Conservation (phyloP, 108 stramenopile genomes). For the Hondaea fermentalgiana region DNA sequence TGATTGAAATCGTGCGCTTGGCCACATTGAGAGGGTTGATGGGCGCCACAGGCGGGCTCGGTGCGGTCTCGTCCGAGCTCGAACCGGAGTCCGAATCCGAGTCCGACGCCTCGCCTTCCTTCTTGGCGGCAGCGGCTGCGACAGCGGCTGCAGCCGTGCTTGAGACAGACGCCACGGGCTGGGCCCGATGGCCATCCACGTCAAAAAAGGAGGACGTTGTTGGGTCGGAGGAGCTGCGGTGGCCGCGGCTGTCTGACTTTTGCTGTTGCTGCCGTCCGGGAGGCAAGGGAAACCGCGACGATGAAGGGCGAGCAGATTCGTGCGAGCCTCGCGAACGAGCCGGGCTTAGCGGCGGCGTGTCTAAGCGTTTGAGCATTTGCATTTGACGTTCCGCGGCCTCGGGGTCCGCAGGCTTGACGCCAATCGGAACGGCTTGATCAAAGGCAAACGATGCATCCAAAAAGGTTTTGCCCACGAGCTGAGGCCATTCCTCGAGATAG, state of each 20-base stretch:
- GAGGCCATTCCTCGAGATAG: slow-evolving; percentile 43
- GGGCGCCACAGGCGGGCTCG: neutral
- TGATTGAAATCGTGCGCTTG: neutral
- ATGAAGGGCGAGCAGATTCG: neutral
- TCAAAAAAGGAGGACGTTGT: neutral
- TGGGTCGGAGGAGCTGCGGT: neutral
- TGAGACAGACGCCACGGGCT: no score
- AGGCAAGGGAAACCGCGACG: neutral
- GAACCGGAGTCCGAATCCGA: neutral
- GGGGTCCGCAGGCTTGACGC: slow-evolving; percentile 25
- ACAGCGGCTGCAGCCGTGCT: no score
- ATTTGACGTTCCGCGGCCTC: neutral
- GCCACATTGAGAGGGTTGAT: neutral
- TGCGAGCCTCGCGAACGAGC: neutral
- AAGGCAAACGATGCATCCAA: slow-evolving; percentile 34
- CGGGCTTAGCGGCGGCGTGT: neutral
- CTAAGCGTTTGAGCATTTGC: neutral
- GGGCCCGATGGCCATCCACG: no score
- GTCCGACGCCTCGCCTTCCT: no score
- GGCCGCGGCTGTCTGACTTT: neutral
- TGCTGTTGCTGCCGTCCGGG: no score
- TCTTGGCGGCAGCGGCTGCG: no score
- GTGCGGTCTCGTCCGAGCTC: neutral
- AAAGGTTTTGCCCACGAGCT: slow-evolving; percentile 39
- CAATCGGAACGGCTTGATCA: slow-evolving; percentile 43